Base-by-base conservation (phyloP, 106 monocot species). In the Phalaenopsis aphrodite region DNA sequence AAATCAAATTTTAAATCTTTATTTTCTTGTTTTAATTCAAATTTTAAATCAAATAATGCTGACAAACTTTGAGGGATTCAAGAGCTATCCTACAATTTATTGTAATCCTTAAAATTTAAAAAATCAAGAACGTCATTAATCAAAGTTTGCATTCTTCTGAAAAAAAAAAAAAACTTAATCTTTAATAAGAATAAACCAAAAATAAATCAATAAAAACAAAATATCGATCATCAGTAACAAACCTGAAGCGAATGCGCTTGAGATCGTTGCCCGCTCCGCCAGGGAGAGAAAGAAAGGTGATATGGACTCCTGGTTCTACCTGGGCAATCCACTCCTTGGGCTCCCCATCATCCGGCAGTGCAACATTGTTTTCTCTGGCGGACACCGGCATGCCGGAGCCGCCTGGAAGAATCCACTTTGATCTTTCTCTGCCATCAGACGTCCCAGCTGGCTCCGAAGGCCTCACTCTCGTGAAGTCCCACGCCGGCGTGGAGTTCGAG, bases 231-330 rank as follows among this genome's bases (percentile, higher is more conserved):
- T 16, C 12, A 52, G 2, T 14, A n/a, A 39, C 5, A 21, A 65
- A 94, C 97, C 90, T 94, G 92, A 96, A 96, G 1, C 96, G 85
- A 57, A 96, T 96, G 56, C 96, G 91, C 67, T 96, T 96, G 76
- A 96, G 91, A 43, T 94, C 96, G 66, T 96, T 96, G 79, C 96
- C 92, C 18, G 84, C 88, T 23, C 96, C 93, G 14, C 80, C 89
- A 5, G 91, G 88, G 15, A 94, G 83, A 11, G 91, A 90, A 12
- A 96, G 82, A 47, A 96, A 96, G 55, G 96, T 92, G 45, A 96
- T 86, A 77, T 96, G 96, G 15, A 96, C 96, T 3, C 96, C 96
- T 1, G 96, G 96, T 76, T 96, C 96, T 24, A 96, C 93, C 83
- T 94, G 96, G 5, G 96, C 96, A 19, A 88, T 87, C 96, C 96